phyloP scores from a whole-genome alignment of 139 green algal species.

The Volvox reticuliferus region DNA sequence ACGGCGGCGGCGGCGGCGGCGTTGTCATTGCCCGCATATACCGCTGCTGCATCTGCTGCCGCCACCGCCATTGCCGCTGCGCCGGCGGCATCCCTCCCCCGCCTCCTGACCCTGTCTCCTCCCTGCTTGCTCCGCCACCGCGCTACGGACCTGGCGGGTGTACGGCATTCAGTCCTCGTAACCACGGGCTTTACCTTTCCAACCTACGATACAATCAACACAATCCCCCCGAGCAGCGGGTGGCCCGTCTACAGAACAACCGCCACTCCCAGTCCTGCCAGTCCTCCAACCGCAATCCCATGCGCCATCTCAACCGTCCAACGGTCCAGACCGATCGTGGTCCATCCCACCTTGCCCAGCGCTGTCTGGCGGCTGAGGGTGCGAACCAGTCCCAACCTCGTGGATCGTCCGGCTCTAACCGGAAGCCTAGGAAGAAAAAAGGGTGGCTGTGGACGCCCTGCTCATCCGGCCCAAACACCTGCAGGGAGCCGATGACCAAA shows the following conservation, averaged over 20 bases:
- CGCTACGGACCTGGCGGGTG: neutral
- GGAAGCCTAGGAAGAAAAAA: conserved; percentile 54
- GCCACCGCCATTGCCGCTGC: neutral
- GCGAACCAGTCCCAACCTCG: conserved; percentile 58
- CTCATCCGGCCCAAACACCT: conserved; percentile 53
- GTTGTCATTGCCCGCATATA: neutral
- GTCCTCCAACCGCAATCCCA: too few relatives aligned
- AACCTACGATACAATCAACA: too few relatives aligned
- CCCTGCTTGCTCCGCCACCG: neutral
- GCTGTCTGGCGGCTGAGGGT: neutral
- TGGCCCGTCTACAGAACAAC: too few relatives aligned
- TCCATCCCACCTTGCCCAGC: neutral
- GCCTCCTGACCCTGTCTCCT: too few relatives aligned
- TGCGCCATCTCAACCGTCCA: too few relatives aligned
- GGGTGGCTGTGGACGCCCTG: conserved; percentile 44
- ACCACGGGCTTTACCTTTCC: too few relatives aligned
- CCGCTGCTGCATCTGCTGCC: neutral
- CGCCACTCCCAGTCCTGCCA: too few relatives aligned
- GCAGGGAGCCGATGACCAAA: neutral
- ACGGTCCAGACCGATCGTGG: too few relatives aligned
- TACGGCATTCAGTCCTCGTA: too few relatives aligned
- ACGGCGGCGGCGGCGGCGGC: neutral
- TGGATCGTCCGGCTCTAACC: conserved; percentile 49
- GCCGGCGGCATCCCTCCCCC: neutral
- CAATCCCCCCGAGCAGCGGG: too few relatives aligned